Evolutionary conservation across 2,329 filamentous ascomycete genomes (phyloP).

Genomic region (Pseudogymnoascus verrucosus): DNA sequence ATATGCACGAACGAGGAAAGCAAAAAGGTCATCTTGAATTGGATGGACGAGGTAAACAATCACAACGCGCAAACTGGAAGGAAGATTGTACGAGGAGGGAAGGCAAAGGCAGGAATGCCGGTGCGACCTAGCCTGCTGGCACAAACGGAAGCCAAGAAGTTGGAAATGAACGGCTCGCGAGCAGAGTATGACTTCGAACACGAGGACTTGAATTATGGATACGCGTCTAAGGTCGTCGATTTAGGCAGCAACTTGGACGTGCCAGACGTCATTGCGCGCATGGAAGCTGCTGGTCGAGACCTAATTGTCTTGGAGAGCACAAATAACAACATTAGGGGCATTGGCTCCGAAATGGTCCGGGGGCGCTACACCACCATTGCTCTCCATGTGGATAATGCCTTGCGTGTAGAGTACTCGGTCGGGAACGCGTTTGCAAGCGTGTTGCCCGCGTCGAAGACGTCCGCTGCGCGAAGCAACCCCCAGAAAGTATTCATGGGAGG

Average conservation of each 20-base stretch:
- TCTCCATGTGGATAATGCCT: constrained; percentile 48
- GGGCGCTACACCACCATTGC: constrained; percentile 70
- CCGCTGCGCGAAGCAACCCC: not conserved
- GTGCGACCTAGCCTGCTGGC: constrained; percentile 23
- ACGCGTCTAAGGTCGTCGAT: constrained; percentile 35
- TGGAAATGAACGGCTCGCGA: not conserved
- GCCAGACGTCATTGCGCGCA: constrained; percentile 44
- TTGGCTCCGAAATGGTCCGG: constrained; percentile 38
- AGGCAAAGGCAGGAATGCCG: constrained; percentile 16
- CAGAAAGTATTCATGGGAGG: constrained; percentile 9
- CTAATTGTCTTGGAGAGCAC: constrained; percentile 45
- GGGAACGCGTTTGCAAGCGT: constrained; percentile 36
- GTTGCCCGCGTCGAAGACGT: not conserved
- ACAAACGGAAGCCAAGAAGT: constrained; percentile 14
- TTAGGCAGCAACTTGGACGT: constrained; percentile 41
- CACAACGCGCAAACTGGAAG: constrained; percentile 34
- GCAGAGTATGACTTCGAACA: constrained; percentile 5
- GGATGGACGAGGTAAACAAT: constrained; percentile 46
- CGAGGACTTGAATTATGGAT: constrained; percentile 23
- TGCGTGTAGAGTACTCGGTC: constrained; percentile 50
- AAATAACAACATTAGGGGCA: constrained; percentile 31
- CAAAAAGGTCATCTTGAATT: constrained; percentile 47
- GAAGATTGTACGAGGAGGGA: constrained; percentile 10
- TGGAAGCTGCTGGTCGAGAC: constrained; percentile 30
- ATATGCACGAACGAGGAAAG: constrained; percentile 55